Percentiles rank a stretch among this genome's conserved stretches.
Evolutionary conservation across 257 asterid species (phyloP).

Genomic region (Nicotiana attenuata): DNA sequence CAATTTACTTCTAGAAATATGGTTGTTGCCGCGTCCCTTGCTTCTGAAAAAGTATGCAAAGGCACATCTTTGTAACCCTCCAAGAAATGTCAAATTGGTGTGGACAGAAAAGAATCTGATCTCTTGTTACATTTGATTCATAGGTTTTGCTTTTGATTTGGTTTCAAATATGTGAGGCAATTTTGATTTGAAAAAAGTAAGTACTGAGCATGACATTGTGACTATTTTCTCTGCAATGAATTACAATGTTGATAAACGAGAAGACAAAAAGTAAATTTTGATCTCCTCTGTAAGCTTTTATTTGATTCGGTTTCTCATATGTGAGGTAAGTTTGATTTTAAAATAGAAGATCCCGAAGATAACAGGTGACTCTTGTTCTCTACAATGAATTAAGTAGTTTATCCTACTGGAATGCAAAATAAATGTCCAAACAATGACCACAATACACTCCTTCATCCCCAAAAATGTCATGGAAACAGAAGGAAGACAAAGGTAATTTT

Average conservation of each 20-base stretch:
- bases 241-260: background rate
- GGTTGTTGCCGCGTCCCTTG: background rate
- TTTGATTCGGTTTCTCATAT: background rate
- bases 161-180: background rate
- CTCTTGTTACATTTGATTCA: background rate
- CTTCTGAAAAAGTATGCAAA: background rate
- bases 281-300: background rate
- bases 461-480: background rate
- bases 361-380: background rate
- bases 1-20: background rate
- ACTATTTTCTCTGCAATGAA: background rate
- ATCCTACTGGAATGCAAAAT: background rate
- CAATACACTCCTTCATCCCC: background rate
- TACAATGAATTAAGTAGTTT: background rate
- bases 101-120: background rate
- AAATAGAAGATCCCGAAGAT: background rate
- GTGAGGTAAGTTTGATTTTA: background rate
- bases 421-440: background rate
- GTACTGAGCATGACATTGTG: background rate
- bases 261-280: background rate
- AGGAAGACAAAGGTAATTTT: background rate
- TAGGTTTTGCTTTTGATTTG: background rate
- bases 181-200: background rate
- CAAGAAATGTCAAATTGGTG: background rate
- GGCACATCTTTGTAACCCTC: background rate